These are phyloP conservation scores for Phytophthora europaea DNA, from an alignment of 352 stramenopile species.

Conservation along the genomic window DNA sequence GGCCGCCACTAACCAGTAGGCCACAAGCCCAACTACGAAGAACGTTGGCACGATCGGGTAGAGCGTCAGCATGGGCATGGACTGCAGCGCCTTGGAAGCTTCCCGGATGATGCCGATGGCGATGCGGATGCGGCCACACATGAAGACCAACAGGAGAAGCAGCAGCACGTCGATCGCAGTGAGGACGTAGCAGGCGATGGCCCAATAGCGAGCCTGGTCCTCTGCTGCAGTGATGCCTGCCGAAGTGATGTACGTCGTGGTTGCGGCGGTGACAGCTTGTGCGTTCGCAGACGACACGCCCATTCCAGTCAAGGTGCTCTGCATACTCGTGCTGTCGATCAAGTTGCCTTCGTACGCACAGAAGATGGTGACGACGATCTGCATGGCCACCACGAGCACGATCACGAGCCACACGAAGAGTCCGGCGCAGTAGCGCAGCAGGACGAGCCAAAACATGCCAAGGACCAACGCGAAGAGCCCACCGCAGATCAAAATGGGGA, in stretches of 20 bases:
- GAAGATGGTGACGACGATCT: slow-evolving; percentile 80
- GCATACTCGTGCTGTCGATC: slow-evolving; percentile 57
- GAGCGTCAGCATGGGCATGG: slow-evolving; percentile 83
- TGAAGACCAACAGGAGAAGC: slow-evolving; percentile 79
- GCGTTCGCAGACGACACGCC: slow-evolving; percentile 52
- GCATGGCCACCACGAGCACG: slow-evolving; percentile 68
- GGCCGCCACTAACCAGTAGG: slow-evolving; percentile 82
- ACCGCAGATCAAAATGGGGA: slow-evolving; percentile 83
- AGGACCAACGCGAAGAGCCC: slow-evolving; percentile 72
- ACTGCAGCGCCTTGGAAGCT: slow-evolving; percentile 79
- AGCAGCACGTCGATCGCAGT: slow-evolving; percentile 71
- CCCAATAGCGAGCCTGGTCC: slow-evolving; percentile 76
- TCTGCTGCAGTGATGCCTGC: slow-evolving; percentile 54
- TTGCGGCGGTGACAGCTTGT: slow-evolving; percentile 41
- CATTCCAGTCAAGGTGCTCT: slow-evolving; percentile 61
- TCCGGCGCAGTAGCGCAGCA: slow-evolving; percentile 80
- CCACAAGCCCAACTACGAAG: slow-evolving; percentile 72
- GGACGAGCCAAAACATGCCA: slow-evolving; percentile 79
- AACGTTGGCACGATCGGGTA: slow-evolving; percentile 79
- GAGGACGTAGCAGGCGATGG: slow-evolving; percentile 81
- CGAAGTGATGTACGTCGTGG: slow-evolving; percentile 67
- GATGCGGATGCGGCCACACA: slow-evolving; percentile 86
- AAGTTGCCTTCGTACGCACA: slow-evolving; percentile 80
- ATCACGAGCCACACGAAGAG: slow-evolving; percentile 88
- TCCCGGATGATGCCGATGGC: slow-evolving; percentile 91